Base-by-base conservation (phyloP, 108 stramenopile genomes). In the Cyclotella cryptica region DNA sequence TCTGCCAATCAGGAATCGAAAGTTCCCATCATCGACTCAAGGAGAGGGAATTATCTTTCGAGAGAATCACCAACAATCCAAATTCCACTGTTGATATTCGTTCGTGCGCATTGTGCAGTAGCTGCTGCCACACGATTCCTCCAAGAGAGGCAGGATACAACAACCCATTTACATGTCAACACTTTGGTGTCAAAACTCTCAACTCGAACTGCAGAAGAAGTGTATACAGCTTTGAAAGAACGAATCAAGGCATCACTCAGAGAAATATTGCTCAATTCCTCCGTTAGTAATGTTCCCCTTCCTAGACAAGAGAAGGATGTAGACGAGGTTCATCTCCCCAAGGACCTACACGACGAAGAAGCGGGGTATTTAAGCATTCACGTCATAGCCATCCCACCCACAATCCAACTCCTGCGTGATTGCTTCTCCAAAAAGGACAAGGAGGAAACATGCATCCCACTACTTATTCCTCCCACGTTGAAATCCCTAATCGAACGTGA, bases 301-400 rank as follows among this genome's bases (percentile, higher is more conserved):
- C n/a, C 52, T 14, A n/a, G 39, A 78, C 26, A 62, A 66, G 8
- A 10, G 41, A n/a, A n/a, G n/a, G n/a, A n/a, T n/a, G n/a, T n/a
- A n/a, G 45, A 21, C 17, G 40, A 44, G 26, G 42, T 3, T 19
- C 19, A 40, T 43, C 1, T 79, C 3, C 26, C 67, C 21, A 24
- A 57, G 18, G 22, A 69, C 44, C 24, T 80, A 19, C 67, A 79
- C 15, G 54, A 80, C 5, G 92, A 93, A 77, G 88, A 93, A 67
- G 79, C 88, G 29, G 92, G 92, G 3, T 88, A 78, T 60, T 64
- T 93, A 43, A 66, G 78, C 11, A 66, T 87, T 66, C 89, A 90
- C 71, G 55, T 90, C 24, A 35, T 88, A 15, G 65, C 83, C 66
- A 44, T 86, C 40, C 87, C 89, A 10, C 68, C 76, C 29, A 63